Base-by-base conservation (phyloP, 2,329 filamentous ascomycete genomes). In the Sphaerulina populicola region DNA sequence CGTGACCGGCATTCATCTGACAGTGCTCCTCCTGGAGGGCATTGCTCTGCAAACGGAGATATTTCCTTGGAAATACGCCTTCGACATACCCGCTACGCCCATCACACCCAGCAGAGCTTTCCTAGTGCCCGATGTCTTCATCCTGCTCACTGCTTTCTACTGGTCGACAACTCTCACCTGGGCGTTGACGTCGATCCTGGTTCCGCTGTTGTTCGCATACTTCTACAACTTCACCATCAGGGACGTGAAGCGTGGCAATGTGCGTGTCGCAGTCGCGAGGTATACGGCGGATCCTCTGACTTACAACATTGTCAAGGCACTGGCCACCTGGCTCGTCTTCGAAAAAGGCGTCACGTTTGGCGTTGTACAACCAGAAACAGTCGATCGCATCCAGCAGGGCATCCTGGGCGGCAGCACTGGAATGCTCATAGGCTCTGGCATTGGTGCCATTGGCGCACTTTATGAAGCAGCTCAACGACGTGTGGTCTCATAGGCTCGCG, bases 221-320 rank as follows among this genome's bases (percentile, higher is more conserved):
- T 94, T 96, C 68, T 85, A 94, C 78, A 97, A 97, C 70, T 70
- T 96, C 63, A 87, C 83, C 36, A 71, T 79, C 47, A 75, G 77
- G 38, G 72, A 75, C 18, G 72, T 75, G 44, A 77, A 74, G 67
- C 64, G 64, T 63, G 62, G 64, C 9, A 57, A 58, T 8, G 39
- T 44, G 12, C 52, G 51, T 3, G 68, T 69, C 14, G 62, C 64
- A 2, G 68, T 67, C 47, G 63, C 67, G 15, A 77, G 80, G 57
- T 82, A 83, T 57, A 72, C 76, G 5, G 81, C 91, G 57, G 93
- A 98, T 67, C 90, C 90, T 3, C 73, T 97, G 65, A 86, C 84
- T 18, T 98, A 94, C 72, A 94, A 90, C 72, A 82, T 97, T 51
- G 81, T 81, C 61, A 95, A 95, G 74, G 90, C 85, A 0, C 67